Base-by-base conservation (phyloP, 768 basidiomycete genomes). In the Suillus subaureus region DNA sequence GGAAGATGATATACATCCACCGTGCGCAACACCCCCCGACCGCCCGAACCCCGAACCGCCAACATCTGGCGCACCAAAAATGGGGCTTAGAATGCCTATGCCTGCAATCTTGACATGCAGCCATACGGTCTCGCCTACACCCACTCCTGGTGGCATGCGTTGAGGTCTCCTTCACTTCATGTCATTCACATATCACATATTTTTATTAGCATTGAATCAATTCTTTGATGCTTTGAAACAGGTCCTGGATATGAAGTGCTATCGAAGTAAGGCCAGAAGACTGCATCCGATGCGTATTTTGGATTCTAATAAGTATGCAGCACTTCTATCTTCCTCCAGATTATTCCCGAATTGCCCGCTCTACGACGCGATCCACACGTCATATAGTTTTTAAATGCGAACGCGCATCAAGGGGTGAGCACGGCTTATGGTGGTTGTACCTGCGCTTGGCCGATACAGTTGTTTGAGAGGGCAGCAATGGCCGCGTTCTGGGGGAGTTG, bases 21-120 rank as follows among this genome's bases (percentile, higher is more conserved):
- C 64, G 63, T 72, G 63, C 6, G 70, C 63, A 61, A 89, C 88
- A 1, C 88, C 88, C 0, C 75, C 79, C 31, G 80, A 78, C 1
- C 87, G 85, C 2, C 80, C 81, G 63, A 88, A 88, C 63, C 87
- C 87, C 5, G 84, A 88, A 65, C 86, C 86, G 3, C 87, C 86
- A 9, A 76, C 80, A 12, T 81, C 74, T 47, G 76, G 82, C 23
- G 88, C 87, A 5, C 85, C 85, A 0, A 79, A 78, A 60, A 80
- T 83, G 28, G 71, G 71, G 33, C 74, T 70, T 8, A 78, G 77
- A 64, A 74, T 77, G 63, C 71, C 72, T 0, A 73, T 80, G 9
- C 78, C 82, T 47, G 77, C 81, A 0, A 69, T 83, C 64, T 75
- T 80, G 42, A 78, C 82, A 31, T 79, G 80, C 13, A 79, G 80